These are phyloP conservation scores for Solanum tacnaense DNA, from an alignment of 257 asterid genomes.

Conservation along the genomic window DNA sequence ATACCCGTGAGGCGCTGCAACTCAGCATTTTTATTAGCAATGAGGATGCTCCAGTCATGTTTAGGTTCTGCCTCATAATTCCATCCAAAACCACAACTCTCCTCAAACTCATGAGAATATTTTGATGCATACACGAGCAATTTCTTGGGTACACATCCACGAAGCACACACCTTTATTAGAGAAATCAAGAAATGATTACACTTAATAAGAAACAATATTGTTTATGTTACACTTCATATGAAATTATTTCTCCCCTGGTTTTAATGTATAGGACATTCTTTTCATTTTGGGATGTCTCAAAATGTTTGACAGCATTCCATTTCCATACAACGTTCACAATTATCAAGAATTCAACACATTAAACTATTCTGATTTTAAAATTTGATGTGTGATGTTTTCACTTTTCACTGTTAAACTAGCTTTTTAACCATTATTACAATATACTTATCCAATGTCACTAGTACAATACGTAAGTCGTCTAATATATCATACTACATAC, in stretches of 20 bases:
- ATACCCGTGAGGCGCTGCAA: constrained; percentile 82
- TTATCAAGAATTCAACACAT: background rate
- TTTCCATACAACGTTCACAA: background rate
- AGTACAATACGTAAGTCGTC: background rate
- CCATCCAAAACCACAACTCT: constrained; percentile 95
- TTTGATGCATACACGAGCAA: constrained; percentile 87
- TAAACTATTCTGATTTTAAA: background rate
- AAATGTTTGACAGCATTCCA: background rate
- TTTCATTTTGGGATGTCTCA: background rate
- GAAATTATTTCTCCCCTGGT: background rate
- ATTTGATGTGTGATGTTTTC: background rate
- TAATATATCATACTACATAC: background rate
- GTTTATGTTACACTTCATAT: background rate
- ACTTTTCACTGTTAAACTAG: background rate
- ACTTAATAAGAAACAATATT: background rate
- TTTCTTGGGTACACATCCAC: constrained; percentile 97
- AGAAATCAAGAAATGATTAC: constrained; percentile 1
- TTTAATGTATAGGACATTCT: background rate
- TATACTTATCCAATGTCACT: background rate
- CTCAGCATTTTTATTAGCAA: constrained; percentile 93
- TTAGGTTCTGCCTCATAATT: constrained; percentile 70
- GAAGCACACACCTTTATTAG: constrained; percentile 81
- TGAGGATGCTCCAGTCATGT: constrained; percentile 89
- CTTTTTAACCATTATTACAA: background rate
- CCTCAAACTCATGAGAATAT: constrained; percentile 87